These are phyloP conservation scores for Theobroma cacao DNA, from an alignment of 345 rosid genomes.

Conservation along the genomic window DNA sequence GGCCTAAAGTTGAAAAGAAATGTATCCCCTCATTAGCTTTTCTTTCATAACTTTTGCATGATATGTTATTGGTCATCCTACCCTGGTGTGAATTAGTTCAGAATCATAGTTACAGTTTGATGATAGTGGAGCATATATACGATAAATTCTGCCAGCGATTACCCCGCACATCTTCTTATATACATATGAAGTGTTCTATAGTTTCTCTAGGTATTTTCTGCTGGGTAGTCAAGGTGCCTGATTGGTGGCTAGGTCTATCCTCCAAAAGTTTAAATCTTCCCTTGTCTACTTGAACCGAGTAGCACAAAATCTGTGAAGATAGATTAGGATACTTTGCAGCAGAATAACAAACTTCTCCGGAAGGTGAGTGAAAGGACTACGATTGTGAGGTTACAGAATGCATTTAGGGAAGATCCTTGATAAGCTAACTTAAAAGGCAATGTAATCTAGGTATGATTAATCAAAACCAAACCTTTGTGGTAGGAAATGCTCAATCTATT, in stretches of 20 bases:
- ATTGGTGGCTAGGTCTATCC: conserved; percentile 1
- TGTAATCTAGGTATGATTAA: not conserved
- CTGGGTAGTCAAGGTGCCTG: not conserved
- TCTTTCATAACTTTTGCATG: not conserved
- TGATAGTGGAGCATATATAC: not conserved
- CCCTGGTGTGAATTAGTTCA: not conserved
- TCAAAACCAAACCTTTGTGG: not conserved
- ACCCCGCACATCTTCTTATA: not conserved
- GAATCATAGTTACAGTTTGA: not conserved
- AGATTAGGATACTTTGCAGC: not conserved
- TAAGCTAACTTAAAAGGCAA: not conserved
- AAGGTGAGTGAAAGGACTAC: not conserved
- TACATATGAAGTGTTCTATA: not conserved
- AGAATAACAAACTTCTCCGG: not conserved
- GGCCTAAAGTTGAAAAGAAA: conserved; percentile 39
- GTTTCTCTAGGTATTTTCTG: not conserved
- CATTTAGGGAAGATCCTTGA: not conserved
- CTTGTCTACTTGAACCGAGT: not conserved
- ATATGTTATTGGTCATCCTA: not conserved
- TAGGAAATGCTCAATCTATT: not conserved
- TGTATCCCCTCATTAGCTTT: conserved; percentile 26
- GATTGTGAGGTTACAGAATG: not conserved
- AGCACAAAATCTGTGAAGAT: not conserved
- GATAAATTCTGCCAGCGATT: not conserved
- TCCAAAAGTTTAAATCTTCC: not conserved